Evolutionary conservation across 139 green algal genomes (phyloP).

Genomic region (Chlorella sp.): DNA sequence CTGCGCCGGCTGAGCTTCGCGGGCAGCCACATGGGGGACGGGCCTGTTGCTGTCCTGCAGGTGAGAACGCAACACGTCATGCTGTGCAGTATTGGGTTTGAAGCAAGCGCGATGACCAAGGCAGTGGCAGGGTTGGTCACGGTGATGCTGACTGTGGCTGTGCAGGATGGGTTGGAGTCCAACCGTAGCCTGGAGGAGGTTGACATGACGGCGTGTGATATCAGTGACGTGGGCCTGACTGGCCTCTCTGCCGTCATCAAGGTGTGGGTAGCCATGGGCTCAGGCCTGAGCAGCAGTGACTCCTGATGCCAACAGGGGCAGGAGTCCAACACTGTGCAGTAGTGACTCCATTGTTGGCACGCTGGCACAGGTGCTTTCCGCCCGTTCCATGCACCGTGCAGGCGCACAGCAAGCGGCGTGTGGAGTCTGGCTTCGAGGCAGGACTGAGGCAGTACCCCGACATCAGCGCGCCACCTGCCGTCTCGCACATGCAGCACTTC

Average conservation of each 20-base stretch:
- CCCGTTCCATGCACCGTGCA: constrained; percentile 1
- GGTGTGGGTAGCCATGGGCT: too few relatives aligned
- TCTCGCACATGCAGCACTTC: constrained; percentile 10
- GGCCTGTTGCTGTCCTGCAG: neutral
- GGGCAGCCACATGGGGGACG: constrained; percentile 27
- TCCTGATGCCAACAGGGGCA: too few relatives aligned
- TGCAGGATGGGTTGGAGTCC: constrained; percentile 11
- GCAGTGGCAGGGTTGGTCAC: neutral
- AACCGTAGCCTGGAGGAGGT: constrained; percentile 30
- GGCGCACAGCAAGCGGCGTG: constrained; percentile 15
- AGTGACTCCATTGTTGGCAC: too few relatives aligned
- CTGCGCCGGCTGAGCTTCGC: constrained; percentile 24
- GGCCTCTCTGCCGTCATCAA: constrained; percentile 17
- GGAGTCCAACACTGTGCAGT: too few relatives aligned
- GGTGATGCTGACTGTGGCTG: neutral
- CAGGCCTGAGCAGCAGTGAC: too few relatives aligned
- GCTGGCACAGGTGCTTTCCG: too few relatives aligned
- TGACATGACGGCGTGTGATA: constrained; percentile 26
- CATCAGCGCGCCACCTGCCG: neutral
- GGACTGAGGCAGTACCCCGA: constrained; percentile 29
- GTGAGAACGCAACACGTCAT: too few relatives aligned
- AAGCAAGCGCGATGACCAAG: too few relatives aligned
- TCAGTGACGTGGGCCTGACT: constrained; percentile 4
- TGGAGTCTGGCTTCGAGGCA: constrained; percentile 5
- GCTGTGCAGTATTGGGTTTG: too few relatives aligned